These are phyloP conservation scores for Entamoeba moshkovskii DNA, from an alignment of 208 protist genomes.

Conservation along the genomic window DNA sequence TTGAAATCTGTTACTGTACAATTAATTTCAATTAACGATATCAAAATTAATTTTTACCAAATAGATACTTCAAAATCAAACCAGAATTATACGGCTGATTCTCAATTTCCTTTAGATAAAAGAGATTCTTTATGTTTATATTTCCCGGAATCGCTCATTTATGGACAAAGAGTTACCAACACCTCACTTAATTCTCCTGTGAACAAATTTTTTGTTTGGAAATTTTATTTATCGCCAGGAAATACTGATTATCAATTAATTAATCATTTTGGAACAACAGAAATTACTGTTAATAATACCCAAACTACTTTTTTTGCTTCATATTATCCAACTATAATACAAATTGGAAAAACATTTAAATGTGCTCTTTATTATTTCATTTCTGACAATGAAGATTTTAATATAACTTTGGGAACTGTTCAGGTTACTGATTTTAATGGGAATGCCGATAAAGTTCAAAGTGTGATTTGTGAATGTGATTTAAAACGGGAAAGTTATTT, in stretches of 20 bases:
- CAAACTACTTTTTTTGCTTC: background rate
- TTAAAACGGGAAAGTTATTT: too few relatives aligned
- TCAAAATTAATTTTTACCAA: background rate
- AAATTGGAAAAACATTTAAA: background rate
- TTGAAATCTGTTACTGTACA: background rate
- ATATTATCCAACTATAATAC: background rate
- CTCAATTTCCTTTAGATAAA: background rate
- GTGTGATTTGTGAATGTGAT: too few relatives aligned
- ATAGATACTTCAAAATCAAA: background rate
- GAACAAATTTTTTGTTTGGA: background rate
- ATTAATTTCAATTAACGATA: background rate
- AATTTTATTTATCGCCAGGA: background rate
- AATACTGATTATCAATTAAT: background rate
- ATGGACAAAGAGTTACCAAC: background rate
- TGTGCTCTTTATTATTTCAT: background rate
- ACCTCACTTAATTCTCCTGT: background rate
- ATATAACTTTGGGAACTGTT: background rate
- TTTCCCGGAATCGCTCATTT: background rate
- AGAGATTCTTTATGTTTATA: background rate
- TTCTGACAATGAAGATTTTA: background rate
- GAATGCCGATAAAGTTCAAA: too few relatives aligned
- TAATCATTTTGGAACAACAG: background rate
- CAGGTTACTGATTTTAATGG: too few relatives aligned
- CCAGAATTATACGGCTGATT: background rate
- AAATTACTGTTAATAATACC: background rate